Evolutionary conservation across 202 grass and related monocot genomes (phyloP).

Genomic region (Schoenoplectus tabernaemontani): DNA sequence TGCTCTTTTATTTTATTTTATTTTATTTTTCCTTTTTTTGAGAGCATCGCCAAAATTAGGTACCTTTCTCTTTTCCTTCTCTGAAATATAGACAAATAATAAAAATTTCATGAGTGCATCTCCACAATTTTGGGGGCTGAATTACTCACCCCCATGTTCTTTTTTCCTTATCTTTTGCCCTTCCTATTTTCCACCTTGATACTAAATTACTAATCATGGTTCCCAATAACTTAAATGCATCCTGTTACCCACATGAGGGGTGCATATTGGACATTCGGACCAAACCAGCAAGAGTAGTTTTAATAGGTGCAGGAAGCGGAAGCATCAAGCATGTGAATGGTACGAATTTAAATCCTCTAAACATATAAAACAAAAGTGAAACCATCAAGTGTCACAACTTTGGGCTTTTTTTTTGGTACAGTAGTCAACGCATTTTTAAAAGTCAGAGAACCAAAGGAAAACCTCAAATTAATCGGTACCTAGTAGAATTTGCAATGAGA

Average conservation of each 20-base stretch:
- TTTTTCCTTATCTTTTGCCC: background rate
- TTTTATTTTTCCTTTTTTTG: background rate
- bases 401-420: background rate
- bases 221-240: background rate
- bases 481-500: background rate
- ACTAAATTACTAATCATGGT: background rate
- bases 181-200: background rate
- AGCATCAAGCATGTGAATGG: slow-evolving; percentile 9
- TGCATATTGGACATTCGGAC: background rate
- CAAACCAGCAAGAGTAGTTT: background rate
- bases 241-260: slow-evolving; percentile 5
- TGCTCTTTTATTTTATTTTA: background rate
- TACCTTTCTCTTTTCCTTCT: background rate
- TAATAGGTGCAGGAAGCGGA: background rate
- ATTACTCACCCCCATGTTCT: background rate
- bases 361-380: slow-evolving; percentile 1
- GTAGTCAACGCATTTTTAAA: background rate
- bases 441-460: background rate
- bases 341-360: background rate
- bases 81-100: background rate
- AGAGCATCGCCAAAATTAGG: background rate
- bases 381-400: background rate
- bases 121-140: background rate
- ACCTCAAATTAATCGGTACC: background rate
- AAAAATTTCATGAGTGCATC: background rate